Evolutionary conservation across 768 basidiomycete species (phyloP), one percentile per base, ranked within the genome.

Genomic region (Termitomyces sp.): DNA sequence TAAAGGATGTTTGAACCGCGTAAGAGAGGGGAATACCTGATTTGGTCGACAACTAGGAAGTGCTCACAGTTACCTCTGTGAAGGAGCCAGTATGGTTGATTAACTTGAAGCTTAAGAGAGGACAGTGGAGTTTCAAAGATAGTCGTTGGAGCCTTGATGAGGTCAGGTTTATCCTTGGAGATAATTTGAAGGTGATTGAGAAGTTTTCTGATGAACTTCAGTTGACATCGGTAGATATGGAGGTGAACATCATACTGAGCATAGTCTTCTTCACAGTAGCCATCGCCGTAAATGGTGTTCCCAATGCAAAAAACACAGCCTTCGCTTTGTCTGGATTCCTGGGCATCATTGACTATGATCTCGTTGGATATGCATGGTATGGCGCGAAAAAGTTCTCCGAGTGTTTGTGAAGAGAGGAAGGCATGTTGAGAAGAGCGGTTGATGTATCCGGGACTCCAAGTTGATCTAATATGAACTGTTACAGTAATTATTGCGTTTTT

Each of bases 61-160:
- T 94, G 92, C 66, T 93, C 91, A 68, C 92, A 94, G 66, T 84
- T 88, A 38, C 92, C 92, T 57, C 82, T 81, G 67, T 94, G 92
- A 18, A 93, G 75, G 58, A 94, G 75, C 86, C 89, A 92, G 65
- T 94, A 94, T 0, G 93, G 93, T 67, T 89, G 80, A 65, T 90
- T 83, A 40, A 91, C 71, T 36, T 87, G 81, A 22, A 93, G 71
- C 4, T 78, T 73, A 24, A 94, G 79, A 1, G 84, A 81, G 1
- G 76, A 71, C 44, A 93, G 74, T 9, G 69, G 58, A 8, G 84
- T 84, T 57, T 85, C 78, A 57, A 75, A 68, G 68, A 88, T 76
- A 4, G 80, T 67, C 9, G 73, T 76, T 4, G 75, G 57, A 15
- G 76, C 82, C 67, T 78, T 82, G 58, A 60, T 72, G 18, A 80